Base-by-base conservation (phyloP, 2,329 filamentous ascomycete genomes). In the Westerdykella aurantiaca region DNA sequence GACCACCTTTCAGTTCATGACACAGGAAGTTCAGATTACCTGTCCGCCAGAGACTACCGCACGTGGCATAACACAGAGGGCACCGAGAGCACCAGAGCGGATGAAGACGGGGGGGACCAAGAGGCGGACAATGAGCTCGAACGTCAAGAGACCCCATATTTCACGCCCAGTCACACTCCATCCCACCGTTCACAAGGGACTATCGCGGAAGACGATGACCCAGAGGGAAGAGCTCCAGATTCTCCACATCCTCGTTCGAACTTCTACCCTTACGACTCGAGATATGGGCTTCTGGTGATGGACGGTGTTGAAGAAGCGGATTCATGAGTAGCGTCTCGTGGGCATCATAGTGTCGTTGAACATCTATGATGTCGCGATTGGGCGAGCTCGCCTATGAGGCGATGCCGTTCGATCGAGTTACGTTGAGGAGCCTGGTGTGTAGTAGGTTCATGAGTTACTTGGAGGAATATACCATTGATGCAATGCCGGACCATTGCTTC, bases 161-260 rank as follows among this genome's bases (percentile, higher is more conserved):
- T 46, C 43, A 46, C 43, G 6, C 49, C 49, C 10, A 46, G 43
- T 23, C 35, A 46, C 25, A 51, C 49, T 12, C 49, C 49, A 16
- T 44, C 41, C 5, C 49, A 46, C 37, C 35, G 13, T 23, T 51
- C 46, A 2, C 7, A 18, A 14, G 44, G 38, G 7, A 47, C 45
- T 9, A 33, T 23, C 6, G 42, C 45, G 14, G 41, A 44, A 6
- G 33, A 41, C 10, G 18, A 25, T 17, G 21, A 5, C 13, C 25
- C 7, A 29, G 41, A 38, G 23, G 40, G 14, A 10, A 21, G 29
- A 31, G 40, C n/a, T 10, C 43, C 46, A 11, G 33, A 33, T 2
- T 46, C 46, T 6, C 46, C 46, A 7, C 22, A 38, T 17, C 43
- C 46, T 18, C 43, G 17, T 22, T 45, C 46, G 2, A 34, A 21